Conservation (phyloP, 2,329 filamentous ascomycete genomes). For the Colletotrichum sp. region DNA sequence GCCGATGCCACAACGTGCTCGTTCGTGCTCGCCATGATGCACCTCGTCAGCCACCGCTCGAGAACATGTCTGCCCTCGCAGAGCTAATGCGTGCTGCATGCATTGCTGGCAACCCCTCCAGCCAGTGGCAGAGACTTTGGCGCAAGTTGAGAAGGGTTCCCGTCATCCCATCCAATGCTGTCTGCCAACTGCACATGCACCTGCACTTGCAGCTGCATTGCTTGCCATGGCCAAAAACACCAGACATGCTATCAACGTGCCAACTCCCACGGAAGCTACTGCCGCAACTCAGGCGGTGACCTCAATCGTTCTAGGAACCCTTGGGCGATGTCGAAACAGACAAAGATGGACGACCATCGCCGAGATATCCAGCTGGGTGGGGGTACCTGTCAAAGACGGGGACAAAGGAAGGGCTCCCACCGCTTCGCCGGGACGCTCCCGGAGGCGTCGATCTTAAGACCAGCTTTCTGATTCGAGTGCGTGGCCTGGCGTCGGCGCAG, state of each 20-base stretch:
- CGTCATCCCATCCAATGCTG: background rate
- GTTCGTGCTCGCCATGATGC: slow-evolving; percentile 4
- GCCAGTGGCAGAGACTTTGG: background rate
- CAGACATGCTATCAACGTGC: background rate
- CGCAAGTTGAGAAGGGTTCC: background rate
- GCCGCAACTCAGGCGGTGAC: background rate
- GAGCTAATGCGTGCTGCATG: slow-evolving; percentile 7
- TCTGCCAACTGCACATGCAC: background rate
- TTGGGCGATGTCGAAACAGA: background rate
- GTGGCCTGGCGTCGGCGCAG: background rate
- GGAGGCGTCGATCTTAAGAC: background rate
- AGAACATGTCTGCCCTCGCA: background rate
- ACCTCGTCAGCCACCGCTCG: background rate
- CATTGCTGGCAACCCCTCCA: background rate
- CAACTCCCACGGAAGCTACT: background rate
- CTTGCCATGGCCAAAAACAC: background rate
- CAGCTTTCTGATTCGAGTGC: background rate
- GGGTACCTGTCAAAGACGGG: background rate
- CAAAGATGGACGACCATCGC: background rate
- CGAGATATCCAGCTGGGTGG: background rate
- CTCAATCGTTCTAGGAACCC: background rate
- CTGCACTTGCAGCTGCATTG: background rate
- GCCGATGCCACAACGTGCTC: background rate
- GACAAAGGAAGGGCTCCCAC: slow-evolving; percentile 5
- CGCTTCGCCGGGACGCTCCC: background rate